Percentiles rank a stretch among this genome's conserved stretches.
Conservation (phyloP, 345 rosid genomes). For the Salix caprea region DNA sequence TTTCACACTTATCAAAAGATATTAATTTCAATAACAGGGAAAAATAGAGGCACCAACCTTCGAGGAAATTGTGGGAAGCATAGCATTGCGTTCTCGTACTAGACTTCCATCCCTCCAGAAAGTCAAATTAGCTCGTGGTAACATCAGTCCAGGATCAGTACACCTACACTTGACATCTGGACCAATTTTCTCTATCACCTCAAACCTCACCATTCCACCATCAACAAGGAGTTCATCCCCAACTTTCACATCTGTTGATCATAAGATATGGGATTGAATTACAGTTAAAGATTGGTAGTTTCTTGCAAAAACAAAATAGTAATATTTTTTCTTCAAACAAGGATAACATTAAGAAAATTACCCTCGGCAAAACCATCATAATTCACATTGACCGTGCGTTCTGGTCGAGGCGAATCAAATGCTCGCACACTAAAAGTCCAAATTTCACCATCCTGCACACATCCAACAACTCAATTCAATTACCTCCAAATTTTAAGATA, state of each 20-base stretch:
- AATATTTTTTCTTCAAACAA: background rate
- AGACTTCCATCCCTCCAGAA: conserved; percentile 99
- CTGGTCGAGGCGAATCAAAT: conserved; percentile 63
- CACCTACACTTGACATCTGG: conserved; percentile 93
- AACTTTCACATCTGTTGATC: conserved; percentile 64
- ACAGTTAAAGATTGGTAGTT: background rate
- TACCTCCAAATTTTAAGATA: background rate
- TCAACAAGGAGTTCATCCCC: conserved; percentile 96
- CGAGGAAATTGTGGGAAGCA: conserved; percentile 96
- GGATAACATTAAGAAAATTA: conserved; percentile 8
- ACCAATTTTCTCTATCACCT: conserved; percentile 92
- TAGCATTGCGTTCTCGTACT: conserved; percentile 95
- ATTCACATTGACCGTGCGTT: conserved; percentile 77
- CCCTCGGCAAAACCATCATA: conserved; percentile 99
- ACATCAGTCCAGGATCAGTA: conserved; percentile 92
- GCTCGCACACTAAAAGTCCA: conserved; percentile 97
- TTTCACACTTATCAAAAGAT: background rate
- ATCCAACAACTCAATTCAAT: background rate
- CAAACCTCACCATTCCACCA: conserved; percentile 99
- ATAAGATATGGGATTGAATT: background rate
- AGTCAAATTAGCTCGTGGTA: conserved; percentile 97
- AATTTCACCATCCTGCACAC: conserved; percentile 84
- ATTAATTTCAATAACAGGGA: background rate
- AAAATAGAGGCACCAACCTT: conserved; percentile 44
- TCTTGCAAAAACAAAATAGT: background rate